Evolutionary conservation across 495 filamentous ascomycete species (phyloP).

Genomic region (Symbiotaphrina buchneri): DNA sequence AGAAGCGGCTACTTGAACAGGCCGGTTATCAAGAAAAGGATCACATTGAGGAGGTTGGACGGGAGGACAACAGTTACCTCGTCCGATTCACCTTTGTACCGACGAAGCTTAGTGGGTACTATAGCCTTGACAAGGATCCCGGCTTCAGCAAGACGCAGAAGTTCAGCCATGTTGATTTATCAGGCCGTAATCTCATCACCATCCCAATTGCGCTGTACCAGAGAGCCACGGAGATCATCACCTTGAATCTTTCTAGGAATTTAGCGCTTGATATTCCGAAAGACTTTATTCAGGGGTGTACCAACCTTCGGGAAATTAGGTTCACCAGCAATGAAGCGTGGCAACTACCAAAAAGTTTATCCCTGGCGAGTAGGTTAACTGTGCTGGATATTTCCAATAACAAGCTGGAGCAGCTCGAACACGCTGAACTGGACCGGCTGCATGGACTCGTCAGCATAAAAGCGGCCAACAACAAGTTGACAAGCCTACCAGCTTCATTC

Average conservation of each 20-base stretch:
- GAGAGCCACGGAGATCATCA: slow-evolving; percentile 80
- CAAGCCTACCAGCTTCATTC: slow-evolving; percentile 56
- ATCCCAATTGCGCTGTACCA: slow-evolving; percentile 90
- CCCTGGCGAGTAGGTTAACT: slow-evolving; percentile 59
- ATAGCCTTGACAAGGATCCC: slow-evolving; percentile 35
- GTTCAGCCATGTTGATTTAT: slow-evolving; percentile 79
- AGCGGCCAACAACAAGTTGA: slow-evolving; percentile 78
- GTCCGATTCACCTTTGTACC: slow-evolving; percentile 90
- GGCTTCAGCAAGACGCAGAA: slow-evolving; percentile 65
- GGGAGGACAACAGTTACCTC: slow-evolving; percentile 92
- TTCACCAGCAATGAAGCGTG: slow-evolving; percentile 81
- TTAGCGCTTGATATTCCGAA: slow-evolving; percentile 80
- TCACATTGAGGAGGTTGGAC: slow-evolving; percentile 79
- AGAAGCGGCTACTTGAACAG: slow-evolving; percentile 80
- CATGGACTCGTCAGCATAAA: slow-evolving; percentile 71
- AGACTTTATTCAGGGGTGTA: slow-evolving; percentile 90
- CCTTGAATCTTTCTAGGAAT: slow-evolving; percentile 79
- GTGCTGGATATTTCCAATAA: slow-evolving; percentile 93
- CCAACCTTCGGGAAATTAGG: slow-evolving; percentile 81
- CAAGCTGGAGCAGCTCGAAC: slow-evolving; percentile 61
- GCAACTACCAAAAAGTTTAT: slow-evolving; percentile 65
- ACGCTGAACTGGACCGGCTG: slow-evolving; percentile 50
- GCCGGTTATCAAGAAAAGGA: slow-evolving; percentile 80
- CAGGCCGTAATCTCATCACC: slow-evolving; percentile 76
- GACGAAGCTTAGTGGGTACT: slow-evolving; percentile 60